Evolutionary conservation across 345 rosid species (phyloP), one percentile per base, ranked within the genome.

Genomic region (Eucalyptus tenuipes): DNA sequence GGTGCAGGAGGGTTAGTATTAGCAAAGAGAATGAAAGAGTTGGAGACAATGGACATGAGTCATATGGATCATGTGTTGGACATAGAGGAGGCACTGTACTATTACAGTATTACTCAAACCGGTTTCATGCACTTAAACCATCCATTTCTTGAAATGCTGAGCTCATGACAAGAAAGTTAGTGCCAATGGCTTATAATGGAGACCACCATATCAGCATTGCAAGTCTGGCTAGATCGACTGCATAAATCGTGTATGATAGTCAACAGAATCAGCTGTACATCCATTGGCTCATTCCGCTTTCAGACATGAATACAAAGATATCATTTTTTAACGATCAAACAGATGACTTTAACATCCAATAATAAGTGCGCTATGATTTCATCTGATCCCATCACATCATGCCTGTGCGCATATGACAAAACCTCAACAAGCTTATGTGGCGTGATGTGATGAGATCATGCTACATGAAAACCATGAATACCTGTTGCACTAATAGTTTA

Each of bases 81-180:
- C 90, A 92, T 96, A 33, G 95, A 94, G 88, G 99, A 97, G 88
- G 98, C 99, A 13, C 91, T 97, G 49, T 94, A 96, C 71, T 96
- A 96, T 88, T 96, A 96, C 87, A 96, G 57, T 96, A 95, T 88
- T 96, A 97, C 87, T 94, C 97, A 25, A 59, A 59, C 31, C 31
- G 68, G 31, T 59, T 27, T 59, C 68, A 5, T 59, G 68, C 68
- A 59, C 68, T 59, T 59, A 59, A 25, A 27, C 31, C n/a, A 59
- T 59, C 68, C 68, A 27, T 59, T 59, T 59, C 68, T 59, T 25
- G 68, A 59, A 6, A 12, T 59, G 68, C 68, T 59, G 68, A 59
- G 68, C 68, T 59, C 68, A 5, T 59, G 31, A 59, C 29, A 24
- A 31, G 8, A 59, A 59, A 6, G 68, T 27, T 11, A 59, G 31